Evolutionary conservation across 2,329 filamentous ascomycete species (phyloP), one percentile per base, ranked within the genome.

Genomic region (Pestalotiopsis sp.): DNA sequence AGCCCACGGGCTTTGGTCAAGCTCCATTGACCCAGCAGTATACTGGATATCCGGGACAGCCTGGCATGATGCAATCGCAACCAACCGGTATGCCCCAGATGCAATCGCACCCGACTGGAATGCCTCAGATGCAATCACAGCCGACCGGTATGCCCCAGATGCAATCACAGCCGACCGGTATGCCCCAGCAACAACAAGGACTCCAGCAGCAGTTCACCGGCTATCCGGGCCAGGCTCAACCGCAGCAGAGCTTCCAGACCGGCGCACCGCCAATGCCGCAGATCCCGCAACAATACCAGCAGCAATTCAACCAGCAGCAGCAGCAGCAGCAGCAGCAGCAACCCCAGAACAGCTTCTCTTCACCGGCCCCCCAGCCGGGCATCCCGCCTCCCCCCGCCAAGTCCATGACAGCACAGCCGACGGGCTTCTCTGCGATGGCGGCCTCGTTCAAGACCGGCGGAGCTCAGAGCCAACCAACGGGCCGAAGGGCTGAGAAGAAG

Each of bases 361-460:
- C 83, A 31, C 83, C 86, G 38, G 79, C 84, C 64, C 87, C 89
- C 76, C 86, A 87, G 70, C 74, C 82, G 71, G 77, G 77, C 68
- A 81, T 79, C 23, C 81, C 85, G 27, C 81, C 85, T 20, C 84
- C 88, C 36, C 81, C 89, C 11, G 82, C 89, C 14, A 85, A 90
- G 12, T 82, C 90, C 13, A 87, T 91, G 75, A 89, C 92, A 72
- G 86, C 92, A 6, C 89, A 91, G 77, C 79, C 88, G 17, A 92
- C 90, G 1, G 90, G 90, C 27, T 92, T 91, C 77, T 85, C 81
- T 66, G 86, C 90, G 71, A 91, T 91, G 88, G 87, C 90, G 11
- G 88, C 89, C 45, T 91, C 89, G 7, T 91, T 91, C 78, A 88
- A 89, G 71, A 85, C 86, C 0, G 82, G 82, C 4, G 82, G 83